These are phyloP conservation scores for Aspergillus fumigatiaffinis DNA, from an alignment of 2,329 filamentous ascomycete species.

Conservation along the genomic window DNA sequence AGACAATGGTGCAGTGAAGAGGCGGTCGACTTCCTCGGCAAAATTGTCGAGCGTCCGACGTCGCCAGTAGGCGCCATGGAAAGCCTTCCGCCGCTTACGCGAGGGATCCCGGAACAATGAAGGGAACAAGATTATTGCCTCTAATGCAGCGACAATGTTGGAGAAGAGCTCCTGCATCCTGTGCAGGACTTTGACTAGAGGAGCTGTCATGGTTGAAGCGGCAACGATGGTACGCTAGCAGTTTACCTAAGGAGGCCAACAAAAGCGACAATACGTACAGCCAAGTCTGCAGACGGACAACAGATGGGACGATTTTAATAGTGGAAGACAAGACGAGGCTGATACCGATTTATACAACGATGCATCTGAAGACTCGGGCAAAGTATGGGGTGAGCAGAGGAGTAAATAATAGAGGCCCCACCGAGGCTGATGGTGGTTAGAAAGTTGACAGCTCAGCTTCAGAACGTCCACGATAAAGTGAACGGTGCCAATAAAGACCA, in stretches of 20 bases:
- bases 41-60: slow-evolving; percentile 37
- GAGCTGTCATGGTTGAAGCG: slow-evolving; percentile 29
- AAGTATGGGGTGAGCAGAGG: slow-evolving; percentile 4
- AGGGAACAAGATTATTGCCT: slow-evolving; percentile 40
- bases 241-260: slow-evolving; percentile 1
- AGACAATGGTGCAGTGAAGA: slow-evolving; percentile 35
- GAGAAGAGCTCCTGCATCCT: slow-evolving; percentile 40
- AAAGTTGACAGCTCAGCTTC: neutral
- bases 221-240: slow-evolving; percentile 1
- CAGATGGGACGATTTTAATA: slow-evolving; percentile 3
- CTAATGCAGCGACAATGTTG: slow-evolving; percentile 36
- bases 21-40: slow-evolving; percentile 35
- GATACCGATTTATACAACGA: slow-evolving; percentile 11
- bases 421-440: neutral
- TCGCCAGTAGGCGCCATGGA: slow-evolving; percentile 32
- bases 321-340: slow-evolving; percentile 5
- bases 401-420: neutral
- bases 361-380: slow-evolving; percentile 9
- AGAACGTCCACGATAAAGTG: neutral
- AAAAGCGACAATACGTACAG: neutral
- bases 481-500: neutral
- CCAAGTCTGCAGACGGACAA: neutral
- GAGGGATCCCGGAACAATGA: slow-evolving; percentile 34
- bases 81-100: slow-evolving; percentile 29
- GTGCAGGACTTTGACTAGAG: slow-evolving; percentile 37